phyloP scores from a whole-genome alignment of 306 rosid genomes.

The Comarum palustre region DNA sequence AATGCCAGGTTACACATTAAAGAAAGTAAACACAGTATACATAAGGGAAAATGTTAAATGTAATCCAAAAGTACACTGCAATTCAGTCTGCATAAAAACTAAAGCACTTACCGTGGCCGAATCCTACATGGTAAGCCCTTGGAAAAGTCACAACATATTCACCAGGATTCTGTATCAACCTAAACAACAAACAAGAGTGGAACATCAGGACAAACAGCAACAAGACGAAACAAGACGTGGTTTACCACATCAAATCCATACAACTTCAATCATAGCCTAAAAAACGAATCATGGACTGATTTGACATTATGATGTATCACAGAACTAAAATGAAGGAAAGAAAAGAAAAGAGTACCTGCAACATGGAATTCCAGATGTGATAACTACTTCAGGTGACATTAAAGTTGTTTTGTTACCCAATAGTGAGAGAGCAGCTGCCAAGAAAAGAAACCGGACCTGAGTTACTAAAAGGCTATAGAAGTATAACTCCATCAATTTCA shows the following conservation, averaged over 20 bases:
- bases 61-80: constrained; percentile 12
- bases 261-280: neutral
- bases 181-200: constrained; percentile 39
- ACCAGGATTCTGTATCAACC: constrained; percentile 97
- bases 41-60: constrained; percentile 9
- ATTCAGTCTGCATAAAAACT: constrained; percentile 18
- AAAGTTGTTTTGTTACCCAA: constrained; percentile 94
- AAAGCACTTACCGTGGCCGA: constrained; percentile 94
- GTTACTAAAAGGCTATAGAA: constrained; percentile 43
- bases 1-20: constrained; percentile 12
- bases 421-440: constrained; percentile 87
- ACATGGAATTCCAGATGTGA: constrained; percentile 84
- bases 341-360: constrained; percentile 56
- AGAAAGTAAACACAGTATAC: constrained; percentile 10
- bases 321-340: neutral
- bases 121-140: constrained; percentile 98
- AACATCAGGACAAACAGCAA: constrained; percentile 25
- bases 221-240: constrained; percentile 19
- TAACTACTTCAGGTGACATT: constrained; percentile 75
- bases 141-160: constrained; percentile 99
- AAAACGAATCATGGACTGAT: neutral
- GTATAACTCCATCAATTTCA: constrained; percentile 26
- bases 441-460: constrained; percentile 57
- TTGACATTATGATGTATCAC: neutral
- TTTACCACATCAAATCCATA: constrained; percentile 26